Conservation (phyloP, 139 green algal species). For the Ettlia oleoabundans region DNA sequence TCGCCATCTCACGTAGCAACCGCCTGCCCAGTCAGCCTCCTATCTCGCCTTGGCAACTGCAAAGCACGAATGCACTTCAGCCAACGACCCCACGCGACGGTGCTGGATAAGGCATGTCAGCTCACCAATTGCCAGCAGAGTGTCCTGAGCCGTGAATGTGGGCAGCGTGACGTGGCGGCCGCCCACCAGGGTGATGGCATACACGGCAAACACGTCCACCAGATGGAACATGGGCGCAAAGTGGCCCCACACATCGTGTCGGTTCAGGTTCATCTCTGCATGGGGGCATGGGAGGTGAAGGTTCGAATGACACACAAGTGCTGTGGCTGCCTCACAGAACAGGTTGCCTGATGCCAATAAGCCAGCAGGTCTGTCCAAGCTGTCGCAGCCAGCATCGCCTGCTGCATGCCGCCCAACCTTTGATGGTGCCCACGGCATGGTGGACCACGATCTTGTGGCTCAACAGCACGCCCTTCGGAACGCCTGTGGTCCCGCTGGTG, state of each 20-base stretch:
- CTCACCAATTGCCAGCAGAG: conserved; percentile 76
- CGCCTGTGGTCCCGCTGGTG: conserved; percentile 73
- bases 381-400: neutral
- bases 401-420: conserved; percentile 41
- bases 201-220: conserved; percentile 93
- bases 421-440: conserved; percentile 80
- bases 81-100: neutral
- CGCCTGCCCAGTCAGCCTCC: too few species aligned
- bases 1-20: too few species aligned
- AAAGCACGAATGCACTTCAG: neutral
- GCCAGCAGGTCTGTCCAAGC: too few species aligned
- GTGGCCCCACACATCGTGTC: conserved; percentile 85
- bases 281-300: neutral
- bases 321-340: neutral
- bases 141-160: conserved; percentile 66
- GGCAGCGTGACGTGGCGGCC: conserved; percentile 81
- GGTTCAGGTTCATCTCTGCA: conserved; percentile 82
- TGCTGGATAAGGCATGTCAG: neutral
- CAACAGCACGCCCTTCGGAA: conserved; percentile 72
- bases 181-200: conserved; percentile 84
- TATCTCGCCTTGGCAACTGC: too few species aligned
- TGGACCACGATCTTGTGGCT: conserved; percentile 66
- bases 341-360: neutral
- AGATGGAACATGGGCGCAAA: conserved; percentile 95
- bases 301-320: neutral